Percentiles rank a stretch among this genome's conserved stretches.
Evolutionary conservation across 352 stramenopile genomes (phyloP).

Genomic region (Peronospora belbahrii): DNA sequence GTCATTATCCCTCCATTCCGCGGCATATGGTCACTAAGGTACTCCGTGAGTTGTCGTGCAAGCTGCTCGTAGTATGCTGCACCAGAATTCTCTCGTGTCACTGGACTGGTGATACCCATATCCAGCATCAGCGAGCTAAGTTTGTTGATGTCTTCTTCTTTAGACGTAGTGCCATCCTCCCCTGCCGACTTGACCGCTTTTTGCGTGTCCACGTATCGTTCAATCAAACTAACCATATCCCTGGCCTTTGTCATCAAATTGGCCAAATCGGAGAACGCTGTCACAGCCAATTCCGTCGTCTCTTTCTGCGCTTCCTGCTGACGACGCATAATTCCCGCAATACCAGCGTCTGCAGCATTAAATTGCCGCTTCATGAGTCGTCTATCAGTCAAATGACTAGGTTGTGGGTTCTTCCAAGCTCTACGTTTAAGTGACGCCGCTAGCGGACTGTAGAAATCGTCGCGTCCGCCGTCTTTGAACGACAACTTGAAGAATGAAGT

Average conservation of each 20-base stretch:
- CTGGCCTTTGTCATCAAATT: constrained; percentile 87
- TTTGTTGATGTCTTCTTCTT: constrained; percentile 60
- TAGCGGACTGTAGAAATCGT: constrained; percentile 79
- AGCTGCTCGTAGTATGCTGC: constrained; percentile 88
- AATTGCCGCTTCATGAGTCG: constrained; percentile 75
- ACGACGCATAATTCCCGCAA: constrained; percentile 71
- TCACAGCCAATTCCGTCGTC: constrained; percentile 61
- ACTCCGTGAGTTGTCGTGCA: constrained; percentile 85
- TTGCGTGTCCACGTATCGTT: constrained; percentile 84
- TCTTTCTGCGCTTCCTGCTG: constrained; percentile 77
- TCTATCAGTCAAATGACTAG: constrained; percentile 63
- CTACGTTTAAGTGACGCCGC: constrained; percentile 53
- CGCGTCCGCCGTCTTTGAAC: constrained; percentile 78
- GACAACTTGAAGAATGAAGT: constrained; percentile 79
- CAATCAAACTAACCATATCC: constrained; percentile 88
- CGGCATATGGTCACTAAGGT: constrained; percentile 74
- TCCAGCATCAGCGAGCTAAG: constrained; percentile 85
- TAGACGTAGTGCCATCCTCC: constrained; percentile 14
- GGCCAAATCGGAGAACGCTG: constrained; percentile 87
- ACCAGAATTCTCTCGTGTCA: constrained; percentile 86
- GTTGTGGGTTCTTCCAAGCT: constrained; percentile 73
- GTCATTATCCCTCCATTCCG: constrained; percentile 94
- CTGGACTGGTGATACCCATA: constrained; percentile 90
- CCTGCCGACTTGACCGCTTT: constrained; percentile 36
- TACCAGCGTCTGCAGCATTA: constrained; percentile 66